Evolutionary conservation across 352 stramenopile genomes (phyloP).

Genomic region (Globisporangium parvum): DNA sequence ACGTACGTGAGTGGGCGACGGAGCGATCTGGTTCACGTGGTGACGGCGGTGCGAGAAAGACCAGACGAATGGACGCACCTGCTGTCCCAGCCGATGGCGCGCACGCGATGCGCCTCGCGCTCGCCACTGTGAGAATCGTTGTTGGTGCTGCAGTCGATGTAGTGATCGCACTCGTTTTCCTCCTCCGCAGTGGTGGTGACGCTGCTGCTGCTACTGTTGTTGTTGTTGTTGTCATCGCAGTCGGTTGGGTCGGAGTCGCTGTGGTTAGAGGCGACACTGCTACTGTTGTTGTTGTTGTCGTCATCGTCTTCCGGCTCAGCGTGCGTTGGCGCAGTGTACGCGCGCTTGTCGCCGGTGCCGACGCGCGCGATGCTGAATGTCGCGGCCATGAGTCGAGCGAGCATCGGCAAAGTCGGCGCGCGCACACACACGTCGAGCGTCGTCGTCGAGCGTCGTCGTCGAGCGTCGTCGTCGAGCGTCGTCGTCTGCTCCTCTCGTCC

Average conservation of each 20-base stretch:
- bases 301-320: background rate
- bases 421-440: too few relatives aligned
- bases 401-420: background rate
- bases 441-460: background rate
- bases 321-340: background rate
- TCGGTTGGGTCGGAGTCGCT: background rate
- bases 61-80: conserved; percentile 13
- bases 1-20: background rate
- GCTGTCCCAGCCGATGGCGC: conserved; percentile 24
- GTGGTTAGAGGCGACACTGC: background rate
- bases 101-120: conserved; percentile 15
- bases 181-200: background rate
- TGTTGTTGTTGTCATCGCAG: background rate
- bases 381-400: conserved; percentile 25
- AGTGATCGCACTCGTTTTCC: background rate
- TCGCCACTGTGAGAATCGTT: conserved; percentile 3
- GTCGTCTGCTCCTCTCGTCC: background rate
- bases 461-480: background rate
- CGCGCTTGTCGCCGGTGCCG: background rate
- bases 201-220: background rate
- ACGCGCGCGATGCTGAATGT: conserved; percentile 5
- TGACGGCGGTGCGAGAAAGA: background rate
- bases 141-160: background rate
- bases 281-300: background rate
- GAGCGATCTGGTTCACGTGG: background rate